A percentile compares a stretch with the other conserved stretches of the same genome.
phyloP scores from a whole-genome alignment of 2,329 filamentous ascomycete species.

The Fusarium poae region DNA sequence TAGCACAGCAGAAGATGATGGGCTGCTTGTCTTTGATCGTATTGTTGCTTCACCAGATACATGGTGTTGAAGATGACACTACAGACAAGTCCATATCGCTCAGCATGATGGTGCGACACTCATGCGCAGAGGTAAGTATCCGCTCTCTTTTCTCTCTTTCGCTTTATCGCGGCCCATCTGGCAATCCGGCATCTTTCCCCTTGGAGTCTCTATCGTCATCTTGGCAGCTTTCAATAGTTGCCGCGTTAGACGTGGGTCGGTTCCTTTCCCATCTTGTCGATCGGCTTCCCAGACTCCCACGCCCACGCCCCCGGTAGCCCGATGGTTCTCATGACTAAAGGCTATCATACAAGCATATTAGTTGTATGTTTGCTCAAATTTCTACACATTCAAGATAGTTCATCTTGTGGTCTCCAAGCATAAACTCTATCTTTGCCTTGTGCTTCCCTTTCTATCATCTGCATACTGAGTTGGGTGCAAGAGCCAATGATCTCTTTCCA shows the following conservation, averaged over 20 bases:
- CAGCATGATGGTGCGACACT: background rate
- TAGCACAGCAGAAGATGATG: slow-evolving; percentile 13
- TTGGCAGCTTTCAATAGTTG: slow-evolving; percentile 7
- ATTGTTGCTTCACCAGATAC: background rate
- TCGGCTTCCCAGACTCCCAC: slow-evolving; percentile 27
- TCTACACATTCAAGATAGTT: background rate
- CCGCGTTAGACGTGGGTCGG: slow-evolving; percentile 41
- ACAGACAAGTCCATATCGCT: background rate
- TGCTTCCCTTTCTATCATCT: background rate
- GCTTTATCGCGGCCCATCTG: background rate
- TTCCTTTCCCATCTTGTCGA: slow-evolving; percentile 27
- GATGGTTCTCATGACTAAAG: slow-evolving; percentile 47
- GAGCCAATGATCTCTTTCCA: slow-evolving; percentile 10
- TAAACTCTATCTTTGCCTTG: slow-evolving; percentile 10
- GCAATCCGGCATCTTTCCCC: background rate
- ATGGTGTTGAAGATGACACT: slow-evolving; percentile 7
- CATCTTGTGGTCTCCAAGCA: background rate
- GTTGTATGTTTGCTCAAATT: slow-evolving; percentile 26
- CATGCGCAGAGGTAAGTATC: slow-evolving; percentile 26
- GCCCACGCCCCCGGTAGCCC: slow-evolving; percentile 29
- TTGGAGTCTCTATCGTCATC: slow-evolving; percentile 1
- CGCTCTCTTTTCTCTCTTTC: slow-evolving; percentile 5
- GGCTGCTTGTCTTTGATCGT: slow-evolving; percentile 6
- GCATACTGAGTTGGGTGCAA: background rate
- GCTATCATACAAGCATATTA: slow-evolving; percentile 27